Evolutionary conservation across 768 basidiomycete genomes (phyloP), one percentile per base, ranked within the genome.

Genomic region (Boletus vinaceobasis): DNA sequence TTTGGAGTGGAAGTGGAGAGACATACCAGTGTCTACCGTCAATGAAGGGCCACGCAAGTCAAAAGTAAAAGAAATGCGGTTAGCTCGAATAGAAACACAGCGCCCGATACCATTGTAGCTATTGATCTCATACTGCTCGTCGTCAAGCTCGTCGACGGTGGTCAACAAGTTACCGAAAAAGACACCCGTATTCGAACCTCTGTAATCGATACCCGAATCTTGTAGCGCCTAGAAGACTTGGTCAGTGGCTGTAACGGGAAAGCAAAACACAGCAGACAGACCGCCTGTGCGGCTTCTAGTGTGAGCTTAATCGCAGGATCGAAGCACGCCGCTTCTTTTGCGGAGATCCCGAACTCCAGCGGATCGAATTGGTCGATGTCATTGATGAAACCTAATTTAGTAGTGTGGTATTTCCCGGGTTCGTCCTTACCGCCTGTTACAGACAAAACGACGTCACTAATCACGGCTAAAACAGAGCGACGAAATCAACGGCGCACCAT

Each of bases 131-230:
- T 56, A 47, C 17, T 67, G 63, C 8, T 66, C 67, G 31, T 71
- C 68, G 37, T 65, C 61, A 7, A 69, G 61, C 56, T 69, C 68
- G 19, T 65, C 60, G 17, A 57, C 58, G 11, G 68, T 69, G 1
- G 61, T 64, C 53, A 65, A 60, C 26, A 71, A 23, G 51, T 67
- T 68, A 2, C 77, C 71, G 10, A 71, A 73, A 57, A 70, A 81
- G 48, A 72, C 73, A 1, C 77, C 77, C 27, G 79, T 73, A 13
- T 73, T 74, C 26, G 68, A 67, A 19, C 70, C 71, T 47, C 79
- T 68, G 54, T 74, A 79, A 56, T 79, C 71, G 38, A 80, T 74
- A 7, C 78, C 79, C 2, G 79, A 77, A 58, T 81, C 79, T 43
- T 75, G 69, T 17, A 81, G 66, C 2, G 75, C 74, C 27, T 60